Base-by-base conservation (phyloP, 2,329 filamentous ascomycete species). In the Fusarium concolor region DNA sequence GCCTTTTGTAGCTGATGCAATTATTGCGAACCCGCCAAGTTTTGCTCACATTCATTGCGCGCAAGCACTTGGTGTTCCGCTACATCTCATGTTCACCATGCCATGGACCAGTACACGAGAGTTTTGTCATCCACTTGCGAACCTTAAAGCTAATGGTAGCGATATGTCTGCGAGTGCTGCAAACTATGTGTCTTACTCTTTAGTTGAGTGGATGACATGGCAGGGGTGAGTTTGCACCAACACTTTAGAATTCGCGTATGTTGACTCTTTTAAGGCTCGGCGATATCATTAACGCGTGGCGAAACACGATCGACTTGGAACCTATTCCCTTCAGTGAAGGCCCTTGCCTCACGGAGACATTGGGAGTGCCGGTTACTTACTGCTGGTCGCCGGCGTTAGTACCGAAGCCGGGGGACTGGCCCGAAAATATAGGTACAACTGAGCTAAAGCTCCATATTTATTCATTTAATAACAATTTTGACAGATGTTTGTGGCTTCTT, bases 151-250 rank as follows among this genome's bases (percentile, higher is more conserved):
- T 6, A 24, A 24, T 6, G 22, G 22, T 4, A 24, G 22, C 22
- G 22, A 24, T 24, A 24, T 24, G 22, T 24, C 22, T 24, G 22
- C 22, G 4, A 24, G 22, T 6, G 22, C 22, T 24, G 22, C 22
- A 6, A 24, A 24, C 22, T 24, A 24, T 24, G 22, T 24, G 22
- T 24, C 22, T 24, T 93, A 93, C 71, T 85, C 86, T 2, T 81
- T 93, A 37, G 89, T 93, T 1, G 91, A 93, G 59, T 89, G 92
- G 84, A 83, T 93, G 79, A 91, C 91, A 12, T 93, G 91, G 91
- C 90, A 93, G 77, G 91, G 91, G 71, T 73, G 61, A 56, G 53
- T 26, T 26, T n/a, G n/a, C n/a, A n/a, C n/a, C n/a, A n/a, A n/a
- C n/a, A n/a, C n/a, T n/a, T n/a, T 8, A n/a, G n/a, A n/a, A n/a